These are phyloP conservation scores for Emericellopsis atlantica DNA, from an alignment of 2,329 filamentous ascomycete species.

Conservation along the genomic window DNA sequence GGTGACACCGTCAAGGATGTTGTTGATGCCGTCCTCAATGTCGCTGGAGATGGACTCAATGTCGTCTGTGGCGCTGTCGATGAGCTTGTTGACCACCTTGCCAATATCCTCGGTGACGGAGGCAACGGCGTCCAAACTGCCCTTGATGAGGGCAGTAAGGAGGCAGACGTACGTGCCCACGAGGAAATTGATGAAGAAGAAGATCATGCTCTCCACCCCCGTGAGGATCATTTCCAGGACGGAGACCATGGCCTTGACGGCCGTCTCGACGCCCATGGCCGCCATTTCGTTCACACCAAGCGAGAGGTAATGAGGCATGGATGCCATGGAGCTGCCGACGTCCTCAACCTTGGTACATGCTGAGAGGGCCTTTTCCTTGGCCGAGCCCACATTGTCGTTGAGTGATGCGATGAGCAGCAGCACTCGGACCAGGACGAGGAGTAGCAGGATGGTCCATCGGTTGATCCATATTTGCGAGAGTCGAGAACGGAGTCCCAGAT, in stretches of 20 bases:
- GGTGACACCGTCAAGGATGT: constrained; percentile 29
- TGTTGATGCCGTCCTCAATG: constrained; percentile 33
- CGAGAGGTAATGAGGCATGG: constrained; percentile 93
- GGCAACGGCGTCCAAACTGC: constrained; percentile 58
- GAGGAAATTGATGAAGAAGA: constrained; percentile 88
- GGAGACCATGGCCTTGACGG: constrained; percentile 67
- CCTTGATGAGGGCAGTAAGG: constrained; percentile 70
- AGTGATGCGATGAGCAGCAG: constrained; percentile 64
- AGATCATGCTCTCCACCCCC: constrained; percentile 72
- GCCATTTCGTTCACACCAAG: constrained; percentile 79
- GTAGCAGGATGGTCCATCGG: constrained; percentile 82
- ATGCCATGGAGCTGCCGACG: constrained; percentile 88
- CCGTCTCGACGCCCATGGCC: constrained; percentile 65
- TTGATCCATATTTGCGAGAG: constrained; percentile 97
- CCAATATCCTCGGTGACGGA: constrained; percentile 40
- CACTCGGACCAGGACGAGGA: constrained; percentile 73
- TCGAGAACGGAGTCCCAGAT: constrained; percentile 78
- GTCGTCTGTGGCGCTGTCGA: constrained; percentile 41
- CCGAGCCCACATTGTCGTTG: constrained; percentile 60
- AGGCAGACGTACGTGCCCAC: constrained; percentile 85
- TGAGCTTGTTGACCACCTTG: constrained; percentile 32
- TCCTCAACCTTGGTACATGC: constrained; percentile 89
- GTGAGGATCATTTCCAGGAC: constrained; percentile 70
- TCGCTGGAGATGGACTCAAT: constrained; percentile 45
- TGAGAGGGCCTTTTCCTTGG: constrained; percentile 69